Evolutionary conservation across 2,329 filamentous ascomycete genomes (phyloP), one percentile per base, ranked within the genome.

Genomic region (Claviceps maximensis): DNA sequence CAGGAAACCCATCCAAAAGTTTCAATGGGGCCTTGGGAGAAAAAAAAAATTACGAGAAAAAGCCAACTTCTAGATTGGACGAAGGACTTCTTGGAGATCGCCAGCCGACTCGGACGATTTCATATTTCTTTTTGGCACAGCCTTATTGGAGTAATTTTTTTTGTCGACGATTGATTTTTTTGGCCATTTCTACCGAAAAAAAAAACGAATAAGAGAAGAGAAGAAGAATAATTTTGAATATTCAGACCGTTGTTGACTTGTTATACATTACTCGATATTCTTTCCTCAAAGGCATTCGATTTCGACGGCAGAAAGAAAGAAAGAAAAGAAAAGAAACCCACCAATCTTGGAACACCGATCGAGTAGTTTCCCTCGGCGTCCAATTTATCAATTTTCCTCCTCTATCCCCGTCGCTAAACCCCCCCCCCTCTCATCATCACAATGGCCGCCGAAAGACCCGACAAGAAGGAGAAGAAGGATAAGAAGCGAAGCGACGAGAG

Each of bases 381-480:
- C 38, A 6, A n/a, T n/a, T 36, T 13, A 1, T 36, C n/a, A 5
- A 17, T 40, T n/a, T 17, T 40, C 1, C 5, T 7, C n/a, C 6
- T 40, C 31, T 10, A 33, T 12, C 7, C 10, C 10, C 31, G 10
- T 10, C 31, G 1, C 31, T 31, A 2, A 31, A 13, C 3, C 31
- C 9, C 31, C 31, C 31, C 31, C 31, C 31, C 3, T 12, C 31
- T 3, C 31, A 33, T 3, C 27, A 63, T 57, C 60, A 59, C 62
- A 64, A 75, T 75, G 73, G 73, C 72, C 63, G 66, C 72, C 63
- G 72, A 74, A 63, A 69, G 71, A 63, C 69, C 70, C 59, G 71
- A 74, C 51, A 74, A 74, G 66, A 75, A 74, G 69, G 73, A 75
- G 54, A 79, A 77, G 71, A 79, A 79, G 69, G 76, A 79, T 51